phyloP scores from a whole-genome alignment of 139 green algal species.

The Astrephomene gubernaculifera region DNA sequence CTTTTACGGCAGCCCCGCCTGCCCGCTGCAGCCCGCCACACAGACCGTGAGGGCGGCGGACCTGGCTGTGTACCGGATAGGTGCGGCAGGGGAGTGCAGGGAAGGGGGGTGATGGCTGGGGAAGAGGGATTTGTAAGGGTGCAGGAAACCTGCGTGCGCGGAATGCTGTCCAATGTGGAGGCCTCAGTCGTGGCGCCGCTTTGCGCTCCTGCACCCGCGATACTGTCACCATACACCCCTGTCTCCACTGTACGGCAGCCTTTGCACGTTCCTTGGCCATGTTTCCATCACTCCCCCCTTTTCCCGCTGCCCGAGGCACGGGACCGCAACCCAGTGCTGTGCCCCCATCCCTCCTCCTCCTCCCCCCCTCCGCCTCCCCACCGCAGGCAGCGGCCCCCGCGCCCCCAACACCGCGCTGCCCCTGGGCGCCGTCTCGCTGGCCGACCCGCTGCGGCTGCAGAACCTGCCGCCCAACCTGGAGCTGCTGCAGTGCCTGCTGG shows the following conservation, averaged over 20 bases:
- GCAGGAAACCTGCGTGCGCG: too few relatives aligned
- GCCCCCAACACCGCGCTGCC: slow-evolving; percentile 86
- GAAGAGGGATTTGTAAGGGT: too few relatives aligned
- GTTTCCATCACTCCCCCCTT: too few relatives aligned
- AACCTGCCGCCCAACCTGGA: slow-evolving; percentile 58
- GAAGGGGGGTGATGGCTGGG: too few relatives aligned
- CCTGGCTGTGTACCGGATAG: slow-evolving; percentile 81
- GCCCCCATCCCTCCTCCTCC: not conserved
- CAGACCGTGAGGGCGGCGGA: slow-evolving; percentile 66
- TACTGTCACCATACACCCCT: too few relatives aligned
- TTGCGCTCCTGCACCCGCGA: too few relatives aligned
- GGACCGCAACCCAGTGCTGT: not conserved
- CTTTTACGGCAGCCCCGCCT: slow-evolving; percentile 84
- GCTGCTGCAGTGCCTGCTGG: slow-evolving; percentile 86
- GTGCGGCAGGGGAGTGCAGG: too few relatives aligned
- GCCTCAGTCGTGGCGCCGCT: too few relatives aligned
- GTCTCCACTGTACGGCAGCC: too few relatives aligned
- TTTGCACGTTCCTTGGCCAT: not conserved
- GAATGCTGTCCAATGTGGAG: too few relatives aligned
- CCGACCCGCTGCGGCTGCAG: slow-evolving; percentile 73
- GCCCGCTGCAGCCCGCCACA: slow-evolving; percentile 61
- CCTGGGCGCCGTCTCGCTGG: slow-evolving; percentile 71
- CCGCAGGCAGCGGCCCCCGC: slow-evolving; percentile 74
- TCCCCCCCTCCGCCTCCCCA: not conserved
- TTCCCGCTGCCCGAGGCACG: too few relatives aligned